Conservation (phyloP, 345 rosid genomes). For the Noccaea bulbosa region DNA sequence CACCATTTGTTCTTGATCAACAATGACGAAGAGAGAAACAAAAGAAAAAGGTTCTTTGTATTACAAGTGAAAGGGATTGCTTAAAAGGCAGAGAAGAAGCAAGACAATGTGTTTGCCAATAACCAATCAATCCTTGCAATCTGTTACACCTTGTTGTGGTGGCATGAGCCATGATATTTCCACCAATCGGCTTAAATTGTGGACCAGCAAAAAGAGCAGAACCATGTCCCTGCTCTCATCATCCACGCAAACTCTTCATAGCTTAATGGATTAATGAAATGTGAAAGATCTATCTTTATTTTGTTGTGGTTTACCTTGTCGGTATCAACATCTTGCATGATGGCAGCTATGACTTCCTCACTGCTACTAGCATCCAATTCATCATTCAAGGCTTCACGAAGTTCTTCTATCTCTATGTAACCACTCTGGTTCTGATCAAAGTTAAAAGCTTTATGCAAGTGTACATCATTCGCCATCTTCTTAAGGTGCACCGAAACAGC, state of each 20-base stretch:
- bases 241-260: slow-evolving; percentile 79
- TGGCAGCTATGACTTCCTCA: slow-evolving; percentile 76
- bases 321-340: slow-evolving; percentile 94
- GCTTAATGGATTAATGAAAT: slow-evolving; percentile 40
- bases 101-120: neutral
- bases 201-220: slow-evolving; percentile 97
- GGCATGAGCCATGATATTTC: slow-evolving; percentile 98
- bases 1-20: neutral
- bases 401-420: slow-evolving; percentile 89
- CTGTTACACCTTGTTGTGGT: slow-evolving; percentile 96
- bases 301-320: slow-evolving; percentile 70
- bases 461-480: too few species aligned
- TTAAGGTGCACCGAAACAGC: too few species aligned
- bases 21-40: neutral
- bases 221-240: slow-evolving; percentile 99
- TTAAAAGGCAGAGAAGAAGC: neutral
- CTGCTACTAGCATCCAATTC: slow-evolving; percentile 57
- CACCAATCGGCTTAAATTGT: slow-evolving; percentile 94
- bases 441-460: too few species aligned
- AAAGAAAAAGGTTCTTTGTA: slow-evolving; percentile 4
- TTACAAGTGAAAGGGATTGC: slow-evolving; percentile 17
- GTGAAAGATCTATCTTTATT: neutral
- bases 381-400: slow-evolving; percentile 68
- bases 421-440: too few species aligned
- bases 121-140: slow-evolving; percentile 72